Conservation (phyloP, 177 flowering plant genomes). For the Vitis hybrid region DNA sequence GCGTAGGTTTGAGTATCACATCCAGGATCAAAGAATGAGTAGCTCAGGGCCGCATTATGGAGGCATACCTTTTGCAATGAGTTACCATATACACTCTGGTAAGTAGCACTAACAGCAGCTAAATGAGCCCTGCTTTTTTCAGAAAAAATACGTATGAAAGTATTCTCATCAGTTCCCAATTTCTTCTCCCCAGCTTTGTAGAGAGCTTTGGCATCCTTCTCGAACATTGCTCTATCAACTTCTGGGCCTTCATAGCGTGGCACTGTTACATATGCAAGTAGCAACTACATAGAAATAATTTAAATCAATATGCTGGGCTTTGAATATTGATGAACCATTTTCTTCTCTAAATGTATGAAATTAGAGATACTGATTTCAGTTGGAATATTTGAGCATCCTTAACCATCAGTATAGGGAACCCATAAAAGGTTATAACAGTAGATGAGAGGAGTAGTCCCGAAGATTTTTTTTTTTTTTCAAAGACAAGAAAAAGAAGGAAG, state of each 20-base stretch:
- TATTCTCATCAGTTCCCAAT: conserved; percentile 53
- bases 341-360: neutral
- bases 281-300: conserved; percentile 21
- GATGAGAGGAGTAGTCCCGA: neutral
- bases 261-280: conserved; percentile 33
- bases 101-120: conserved; percentile 44
- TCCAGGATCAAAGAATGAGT: neutral
- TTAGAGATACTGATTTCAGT: neutral
- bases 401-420: neutral
- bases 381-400: neutral
- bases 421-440: neutral
- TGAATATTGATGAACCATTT: neutral
- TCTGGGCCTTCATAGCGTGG: conserved; percentile 52
- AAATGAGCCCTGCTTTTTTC: conserved; percentile 66
- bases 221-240: conserved; percentile 39
- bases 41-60: neutral
- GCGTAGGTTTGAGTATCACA: conserved; percentile 5
- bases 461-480: too few species aligned
- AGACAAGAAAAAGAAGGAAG: too few species aligned
- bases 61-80: conserved; percentile 46
- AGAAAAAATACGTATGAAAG: conserved; percentile 49
- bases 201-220: conserved; percentile 55
- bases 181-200: conserved; percentile 52
- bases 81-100: conserved; percentile 31
- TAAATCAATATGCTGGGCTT: neutral